phyloP scores from a whole-genome alignment of 257 asterid genomes.

The Solanum lycopersicoides region DNA sequence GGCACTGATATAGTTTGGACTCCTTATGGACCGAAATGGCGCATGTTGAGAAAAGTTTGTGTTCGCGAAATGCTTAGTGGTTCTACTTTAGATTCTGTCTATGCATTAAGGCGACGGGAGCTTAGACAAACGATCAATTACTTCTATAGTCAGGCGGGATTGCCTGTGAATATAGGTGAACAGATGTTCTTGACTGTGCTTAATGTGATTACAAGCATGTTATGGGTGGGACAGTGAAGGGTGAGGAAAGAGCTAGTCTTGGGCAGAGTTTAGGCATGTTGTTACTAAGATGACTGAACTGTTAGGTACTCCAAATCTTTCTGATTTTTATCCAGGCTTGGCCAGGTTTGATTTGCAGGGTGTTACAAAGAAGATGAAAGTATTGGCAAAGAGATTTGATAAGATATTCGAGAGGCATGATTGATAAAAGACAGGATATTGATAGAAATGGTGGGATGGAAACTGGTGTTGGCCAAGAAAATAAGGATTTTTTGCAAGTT shows the following conservation, averaged over 20 bases:
- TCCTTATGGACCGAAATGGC: conserved; percentile 72
- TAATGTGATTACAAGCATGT: conserved; percentile 69
- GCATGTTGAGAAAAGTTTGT: conserved; percentile 58
- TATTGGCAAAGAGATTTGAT: conserved; percentile 35
- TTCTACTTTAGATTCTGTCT: conserved; percentile 43
- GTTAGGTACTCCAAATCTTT: conserved; percentile 49
- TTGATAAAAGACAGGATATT: conserved; percentile 28
- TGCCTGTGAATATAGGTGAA: conserved; percentile 44
- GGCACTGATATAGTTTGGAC: conserved; percentile 59
- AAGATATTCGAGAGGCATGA: conserved; percentile 39
- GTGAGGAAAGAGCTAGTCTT: conserved; percentile 34
- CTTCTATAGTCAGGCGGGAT: conserved; percentile 20
- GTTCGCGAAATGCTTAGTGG: conserved; percentile 52
- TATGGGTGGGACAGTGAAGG: conserved; percentile 66
- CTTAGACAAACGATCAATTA: conserved; percentile 30
- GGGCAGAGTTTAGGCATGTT: conserved; percentile 53
- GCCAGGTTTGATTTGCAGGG: conserved; percentile 68
- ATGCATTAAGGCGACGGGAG: conserved; percentile 36
- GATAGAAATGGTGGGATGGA: not conserved
- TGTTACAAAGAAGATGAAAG: conserved; percentile 36
- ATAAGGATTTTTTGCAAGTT: conserved; percentile 57
- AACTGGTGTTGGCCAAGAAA: not conserved
- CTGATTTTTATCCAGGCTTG: conserved; percentile 60
- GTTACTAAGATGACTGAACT: conserved; percentile 41
- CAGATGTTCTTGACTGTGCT: conserved; percentile 52